Evolutionary conservation across 2,329 filamentous ascomycete genomes (phyloP).

Genomic region (Alternaria dauci): DNA sequence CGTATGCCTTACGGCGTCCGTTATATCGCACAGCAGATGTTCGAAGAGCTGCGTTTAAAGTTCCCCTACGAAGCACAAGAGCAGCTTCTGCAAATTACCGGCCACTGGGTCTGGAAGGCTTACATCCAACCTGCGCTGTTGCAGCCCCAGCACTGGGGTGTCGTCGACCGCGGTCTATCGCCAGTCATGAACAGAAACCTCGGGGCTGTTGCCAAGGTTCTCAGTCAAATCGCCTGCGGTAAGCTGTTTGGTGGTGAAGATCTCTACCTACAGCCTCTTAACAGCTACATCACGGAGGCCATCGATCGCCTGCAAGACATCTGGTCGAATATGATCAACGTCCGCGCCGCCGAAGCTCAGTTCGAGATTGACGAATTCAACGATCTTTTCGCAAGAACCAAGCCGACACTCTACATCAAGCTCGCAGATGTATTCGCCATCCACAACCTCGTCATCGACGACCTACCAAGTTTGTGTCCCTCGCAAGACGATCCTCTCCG

Average conservation of each 20-base stretch:
- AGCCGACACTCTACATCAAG: conserved; percentile 99
- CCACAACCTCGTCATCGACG: conserved; percentile 83
- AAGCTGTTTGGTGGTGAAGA: conserved; percentile 93
- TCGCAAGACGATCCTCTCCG: conserved; percentile 85
- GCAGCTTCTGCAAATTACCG: conserved; percentile 81
- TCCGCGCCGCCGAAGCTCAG: conserved; percentile 85
- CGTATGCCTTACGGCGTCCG: conserved; percentile 93
- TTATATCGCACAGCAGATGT: conserved; percentile 86
- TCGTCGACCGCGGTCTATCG: conserved; percentile 87
- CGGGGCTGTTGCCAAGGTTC: conserved; percentile 87
- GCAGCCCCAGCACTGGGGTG: conserved; percentile 91
- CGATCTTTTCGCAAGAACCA: conserved; percentile 93
- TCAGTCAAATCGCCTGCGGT: conserved; percentile 87
- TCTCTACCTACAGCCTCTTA: conserved; percentile 92
- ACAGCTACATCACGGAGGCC: conserved; percentile 87
- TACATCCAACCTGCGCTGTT: conserved; percentile 90
- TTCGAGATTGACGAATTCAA: conserved; percentile 99
- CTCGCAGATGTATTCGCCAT: conserved; percentile 97
- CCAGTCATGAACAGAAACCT: conserved; percentile 94
- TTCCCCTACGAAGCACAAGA: conserved; percentile 83
- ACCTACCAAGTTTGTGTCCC: conserved; percentile 80
- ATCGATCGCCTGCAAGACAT: conserved; percentile 80
- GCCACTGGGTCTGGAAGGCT: conserved; percentile 91
- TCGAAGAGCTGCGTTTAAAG: conserved; percentile 76
- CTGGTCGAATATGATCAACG: conserved; percentile 78